These are phyloP conservation scores for Kwoniella bestiolae DNA, from an alignment of 768 basidiomycete genomes.

Conservation along the genomic window DNA sequence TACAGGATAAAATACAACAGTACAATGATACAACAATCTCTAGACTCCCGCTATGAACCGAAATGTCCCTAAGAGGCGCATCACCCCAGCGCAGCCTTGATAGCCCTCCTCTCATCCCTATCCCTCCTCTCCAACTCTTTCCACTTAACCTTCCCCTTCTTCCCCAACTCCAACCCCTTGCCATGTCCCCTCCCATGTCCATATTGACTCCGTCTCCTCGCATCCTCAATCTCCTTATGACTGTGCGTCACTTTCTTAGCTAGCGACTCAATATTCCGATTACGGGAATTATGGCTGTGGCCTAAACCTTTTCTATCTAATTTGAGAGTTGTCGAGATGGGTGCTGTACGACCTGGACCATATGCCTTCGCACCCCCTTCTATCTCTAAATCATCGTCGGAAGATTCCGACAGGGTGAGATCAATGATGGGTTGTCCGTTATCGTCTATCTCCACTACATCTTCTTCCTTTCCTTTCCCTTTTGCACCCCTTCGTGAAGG, in stretches of 20 bases:
- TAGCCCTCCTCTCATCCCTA: slow-evolving; percentile 42
- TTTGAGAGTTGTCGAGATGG: slow-evolving; percentile 47
- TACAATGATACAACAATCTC: too few species aligned
- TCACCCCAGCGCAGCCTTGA: slow-evolving; percentile 31
- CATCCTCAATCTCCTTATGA: slow-evolving; percentile 35
- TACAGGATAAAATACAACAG: too few species aligned
- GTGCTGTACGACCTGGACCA: slow-evolving; percentile 51
- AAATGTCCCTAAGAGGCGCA: not conserved
- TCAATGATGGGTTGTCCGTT: slow-evolving; percentile 30
- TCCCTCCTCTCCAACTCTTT: slow-evolving; percentile 44
- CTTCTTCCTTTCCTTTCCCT: not conserved
- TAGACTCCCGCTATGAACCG: too few species aligned
- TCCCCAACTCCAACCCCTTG: slow-evolving; percentile 37
- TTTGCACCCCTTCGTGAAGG: not conserved
- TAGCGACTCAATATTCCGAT: slow-evolving; percentile 1
- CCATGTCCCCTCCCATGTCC: slow-evolving; percentile 3
- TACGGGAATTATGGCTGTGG: slow-evolving; percentile 21
- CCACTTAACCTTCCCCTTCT: slow-evolving; percentile 52
- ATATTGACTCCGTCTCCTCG: slow-evolving; percentile 33
- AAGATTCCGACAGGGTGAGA: slow-evolving; percentile 37
- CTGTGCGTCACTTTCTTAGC: slow-evolving; percentile 45
- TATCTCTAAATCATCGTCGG: slow-evolving; percentile 3
- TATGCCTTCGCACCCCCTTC: not conserved
- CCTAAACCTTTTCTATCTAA: slow-evolving; percentile 49
- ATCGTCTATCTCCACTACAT: slow-evolving; percentile 12